Evolutionary conservation across 805 yeast genomes (phyloP).

Genomic region (Peterozyma xylosa): DNA sequence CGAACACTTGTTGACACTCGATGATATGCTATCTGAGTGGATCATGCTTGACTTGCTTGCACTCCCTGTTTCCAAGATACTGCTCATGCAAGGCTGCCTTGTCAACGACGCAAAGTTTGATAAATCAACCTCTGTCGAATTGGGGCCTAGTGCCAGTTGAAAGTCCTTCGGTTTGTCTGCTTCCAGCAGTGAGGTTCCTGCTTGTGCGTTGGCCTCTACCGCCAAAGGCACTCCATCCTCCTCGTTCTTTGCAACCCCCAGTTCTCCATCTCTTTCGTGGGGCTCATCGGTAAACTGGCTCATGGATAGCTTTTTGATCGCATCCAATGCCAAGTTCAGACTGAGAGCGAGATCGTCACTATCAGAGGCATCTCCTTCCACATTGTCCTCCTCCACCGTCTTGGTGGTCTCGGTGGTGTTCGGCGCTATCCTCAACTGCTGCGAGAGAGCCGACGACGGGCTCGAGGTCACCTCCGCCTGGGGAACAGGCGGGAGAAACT

Average conservation of each 20-base stretch:
- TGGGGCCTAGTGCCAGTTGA: too few species aligned
- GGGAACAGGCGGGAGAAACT: background rate
- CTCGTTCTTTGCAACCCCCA: background rate
- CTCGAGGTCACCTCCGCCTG: background rate
- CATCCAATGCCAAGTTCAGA: constrained; percentile 1
- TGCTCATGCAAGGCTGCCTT: constrained; percentile 6
- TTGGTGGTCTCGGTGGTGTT: background rate
- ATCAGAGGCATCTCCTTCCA: too few species aligned
- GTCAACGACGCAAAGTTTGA: constrained; percentile 8
- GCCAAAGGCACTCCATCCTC: too few species aligned
- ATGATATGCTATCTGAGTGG: background rate
- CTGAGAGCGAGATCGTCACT: background rate
- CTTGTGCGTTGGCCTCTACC: too few species aligned
- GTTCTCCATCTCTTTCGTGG: background rate
- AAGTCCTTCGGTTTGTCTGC: too few species aligned
- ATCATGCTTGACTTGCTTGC: too few species aligned
- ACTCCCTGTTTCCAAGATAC: background rate
- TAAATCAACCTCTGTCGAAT: constrained; percentile 1
- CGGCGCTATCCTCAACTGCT: background rate
- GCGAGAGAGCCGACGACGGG: background rate
- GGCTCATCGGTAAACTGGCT: background rate
- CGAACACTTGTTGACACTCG: constrained; percentile 2
- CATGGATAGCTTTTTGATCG: constrained; percentile 4
- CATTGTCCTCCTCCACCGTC: background rate
- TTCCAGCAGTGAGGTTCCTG: background rate